Evolutionary conservation across 108 stramenopile genomes (phyloP), one percentile per base, ranked within the genome.

Genomic region (Cyclotella atomus): DNA sequence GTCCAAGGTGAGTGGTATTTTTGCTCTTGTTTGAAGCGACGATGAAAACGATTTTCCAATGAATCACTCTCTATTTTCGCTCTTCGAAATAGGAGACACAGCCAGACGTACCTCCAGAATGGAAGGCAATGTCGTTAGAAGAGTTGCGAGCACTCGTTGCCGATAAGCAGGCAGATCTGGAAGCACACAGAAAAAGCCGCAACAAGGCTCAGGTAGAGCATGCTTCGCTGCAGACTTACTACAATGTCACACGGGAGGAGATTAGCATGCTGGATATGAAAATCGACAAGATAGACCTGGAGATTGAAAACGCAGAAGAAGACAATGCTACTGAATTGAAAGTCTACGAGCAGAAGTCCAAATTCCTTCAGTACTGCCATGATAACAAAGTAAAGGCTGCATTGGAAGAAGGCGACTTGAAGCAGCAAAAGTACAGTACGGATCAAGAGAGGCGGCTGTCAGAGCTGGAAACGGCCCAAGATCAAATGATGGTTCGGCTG

Each of bases 321-420:
- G 80, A 81, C 55, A 75, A 75, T 52, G 53, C 43, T 5, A 57
- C 61, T 23, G 80, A 81, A 63, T 28, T 81, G 24, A 50, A 49
- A 38, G 64, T 81, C 14, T 71, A 75, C 57, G 44, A 81, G 43
- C 80, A 81, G 44, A 81, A 81, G 57, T 45, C 73, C 6, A 70
- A 70, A 14, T 81, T 70, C 57, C 30, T 81, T 33, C 63, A 75
- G 32, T 81, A 81, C 53, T 81, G 80, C 29, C 80, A 81, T 38
- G 69, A 74, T 19, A 59, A 57, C 32, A 74, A 71, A 62, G 16
- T 81, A 15, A 74, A 59, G 28, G 54, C 61, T 12, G 43, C 49
- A 8, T 9, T 24, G 4, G 68, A 65, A 32, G 34, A 64, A 0
- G 47, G 41, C 3, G 54, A 49, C 27, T 29, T 36, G 24, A 69